Evolutionary conservation across 345 rosid genomes (phyloP).

Genomic region (Microcos paniculata): DNA sequence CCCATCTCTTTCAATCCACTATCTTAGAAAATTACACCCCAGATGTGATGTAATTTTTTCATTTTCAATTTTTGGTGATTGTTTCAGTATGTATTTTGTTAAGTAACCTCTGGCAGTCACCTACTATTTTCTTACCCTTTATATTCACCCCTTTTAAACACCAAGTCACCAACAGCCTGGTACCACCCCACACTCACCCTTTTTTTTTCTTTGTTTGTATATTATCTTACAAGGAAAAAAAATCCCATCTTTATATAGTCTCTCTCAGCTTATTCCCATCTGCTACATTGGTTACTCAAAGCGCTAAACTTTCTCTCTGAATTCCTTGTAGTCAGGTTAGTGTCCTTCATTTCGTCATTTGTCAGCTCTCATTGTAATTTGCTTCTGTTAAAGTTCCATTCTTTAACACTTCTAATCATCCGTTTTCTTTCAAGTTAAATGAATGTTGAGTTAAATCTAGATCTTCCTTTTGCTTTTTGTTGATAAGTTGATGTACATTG

Average conservation of each 20-base stretch:
- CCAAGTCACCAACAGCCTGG: neutral
- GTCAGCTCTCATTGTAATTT: constrained; percentile 15
- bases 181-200: neutral
- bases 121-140: neutral
- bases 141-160: neutral
- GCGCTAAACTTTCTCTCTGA: constrained; percentile 11
- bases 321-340: constrained; percentile 40
- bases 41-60: neutral
- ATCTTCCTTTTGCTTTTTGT: neutral
- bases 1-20: neutral
- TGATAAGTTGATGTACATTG: constrained; percentile 24
- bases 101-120: neutral
- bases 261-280: constrained; percentile 12
- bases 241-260: constrained; percentile 32
- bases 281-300: constrained; percentile 1
- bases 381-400: neutral
- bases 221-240: neutral
- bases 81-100: neutral
- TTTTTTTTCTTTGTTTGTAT: neutral
- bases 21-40: neutral
- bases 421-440: neutral
- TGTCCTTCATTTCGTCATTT: constrained; percentile 8
- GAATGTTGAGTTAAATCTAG: neutral
- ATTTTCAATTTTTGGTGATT: neutral
- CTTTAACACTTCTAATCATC: neutral